Percentiles rank a stretch among this genome's conserved stretches.
Conservation (phyloP, 140 eudicot species). For the Stevia rebaudiana region DNA sequence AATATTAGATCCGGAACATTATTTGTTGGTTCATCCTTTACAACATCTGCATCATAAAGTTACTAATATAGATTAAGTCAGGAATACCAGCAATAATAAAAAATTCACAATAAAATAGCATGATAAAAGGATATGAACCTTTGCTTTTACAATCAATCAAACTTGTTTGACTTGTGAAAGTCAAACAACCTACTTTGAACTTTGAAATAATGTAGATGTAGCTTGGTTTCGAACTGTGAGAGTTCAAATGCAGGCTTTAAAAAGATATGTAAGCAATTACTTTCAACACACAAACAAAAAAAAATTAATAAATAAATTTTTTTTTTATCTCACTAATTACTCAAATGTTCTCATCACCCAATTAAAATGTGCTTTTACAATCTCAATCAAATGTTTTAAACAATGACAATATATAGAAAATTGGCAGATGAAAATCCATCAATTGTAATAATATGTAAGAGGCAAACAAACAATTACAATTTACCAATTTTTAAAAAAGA, state of each 20-base stretch:
- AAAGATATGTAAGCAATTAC: not conserved
- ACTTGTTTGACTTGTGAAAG: not conserved
- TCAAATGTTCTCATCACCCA: not conserved
- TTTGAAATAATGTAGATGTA: not conserved
- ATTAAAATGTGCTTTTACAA: not conserved
- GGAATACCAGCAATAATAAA: not conserved
- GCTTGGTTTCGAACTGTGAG: not conserved
- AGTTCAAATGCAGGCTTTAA: not conserved
- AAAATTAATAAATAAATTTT: too few species aligned
- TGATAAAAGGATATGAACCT: not conserved
- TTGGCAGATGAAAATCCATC: not conserved
- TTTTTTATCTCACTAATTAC: not conserved
- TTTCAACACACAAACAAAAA: not conserved
- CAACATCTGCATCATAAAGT: conserved; percentile 44
- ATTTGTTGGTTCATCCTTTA: conserved; percentile 77
- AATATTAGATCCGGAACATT: conserved; percentile 60
- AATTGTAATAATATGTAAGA: not conserved
- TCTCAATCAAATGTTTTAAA: not conserved
- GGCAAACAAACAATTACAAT: not conserved
- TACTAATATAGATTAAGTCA: not conserved
- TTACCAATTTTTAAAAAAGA: not conserved
- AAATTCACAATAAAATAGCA: not conserved
- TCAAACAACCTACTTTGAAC: conserved; percentile 2
- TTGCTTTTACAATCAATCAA: not conserved
- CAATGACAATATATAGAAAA: not conserved